phyloP scores from a whole-genome alignment of 192 early-diverging fungal genomes.

The Chytriomyces sp. region DNA sequence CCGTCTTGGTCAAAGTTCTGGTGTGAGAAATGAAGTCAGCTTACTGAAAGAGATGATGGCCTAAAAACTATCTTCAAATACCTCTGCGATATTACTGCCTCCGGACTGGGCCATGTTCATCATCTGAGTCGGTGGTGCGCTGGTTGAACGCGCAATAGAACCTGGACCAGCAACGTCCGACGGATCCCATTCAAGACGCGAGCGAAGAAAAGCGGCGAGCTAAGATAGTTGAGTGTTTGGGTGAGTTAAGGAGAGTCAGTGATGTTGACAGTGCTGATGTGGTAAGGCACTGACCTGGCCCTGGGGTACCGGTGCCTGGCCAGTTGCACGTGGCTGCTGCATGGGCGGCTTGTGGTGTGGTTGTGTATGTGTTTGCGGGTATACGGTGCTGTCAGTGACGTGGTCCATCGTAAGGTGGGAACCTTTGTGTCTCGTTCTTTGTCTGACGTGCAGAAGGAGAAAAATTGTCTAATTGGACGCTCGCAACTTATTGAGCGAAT shows the following conservation, averaged over 20 bases:
- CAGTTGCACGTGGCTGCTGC: background rate
- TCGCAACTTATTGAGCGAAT: too few relatives aligned
- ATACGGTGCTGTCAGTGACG: too few relatives aligned
- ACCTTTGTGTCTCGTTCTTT: too few relatives aligned
- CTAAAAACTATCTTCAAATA: background rate
- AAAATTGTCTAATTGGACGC: too few relatives aligned
- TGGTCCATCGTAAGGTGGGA: too few relatives aligned
- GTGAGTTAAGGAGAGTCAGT: too few relatives aligned
- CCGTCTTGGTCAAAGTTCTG: background rate
- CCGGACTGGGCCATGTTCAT: conserved; percentile 41
- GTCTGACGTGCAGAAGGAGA: too few relatives aligned
- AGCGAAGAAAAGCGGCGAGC: conserved; percentile 52
- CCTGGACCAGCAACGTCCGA: background rate
- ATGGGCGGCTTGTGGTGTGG: background rate
- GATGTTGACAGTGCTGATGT: too few relatives aligned
- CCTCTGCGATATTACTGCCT: background rate
- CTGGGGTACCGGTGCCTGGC: conserved; percentile 63
- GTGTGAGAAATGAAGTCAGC: too few relatives aligned
- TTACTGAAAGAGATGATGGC: background rate
- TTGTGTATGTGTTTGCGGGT: too few relatives aligned
- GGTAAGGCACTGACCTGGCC: too few relatives aligned
- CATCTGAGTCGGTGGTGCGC: conserved; percentile 76
- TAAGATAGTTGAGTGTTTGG: background rate
- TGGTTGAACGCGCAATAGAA: conserved; percentile 67
- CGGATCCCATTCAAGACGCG: conserved; percentile 41